Base-by-base conservation (phyloP, 2,329 filamentous ascomycete species). In the Cylindrodendrum hubeiense region DNA sequence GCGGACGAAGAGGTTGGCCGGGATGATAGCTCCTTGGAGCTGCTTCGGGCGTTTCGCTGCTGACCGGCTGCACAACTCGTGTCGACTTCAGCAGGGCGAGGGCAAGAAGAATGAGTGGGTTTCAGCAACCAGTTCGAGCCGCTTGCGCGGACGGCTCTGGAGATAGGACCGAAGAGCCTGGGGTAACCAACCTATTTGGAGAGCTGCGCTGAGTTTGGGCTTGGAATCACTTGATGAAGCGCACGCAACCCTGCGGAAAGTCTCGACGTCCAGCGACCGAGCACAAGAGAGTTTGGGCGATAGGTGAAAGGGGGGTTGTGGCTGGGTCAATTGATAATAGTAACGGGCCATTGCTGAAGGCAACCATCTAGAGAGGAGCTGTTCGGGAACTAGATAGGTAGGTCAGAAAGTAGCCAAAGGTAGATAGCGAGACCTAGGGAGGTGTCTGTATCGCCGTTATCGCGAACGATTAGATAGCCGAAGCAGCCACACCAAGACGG, bases 171-270 rank as follows among this genome's bases (percentile, higher is more conserved):
- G 34, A 30, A 28, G 34, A 26, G 22, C 51, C 30, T 52, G 28
- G 19, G 33, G 30, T 21, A 26, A 26, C 7, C 24, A 28, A 19
- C 17, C 19, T 34, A 52, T 22, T 22, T 5, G n/a, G 33, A 50
- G 26, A 33, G 12, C 24, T 6, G 24, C 26, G 22, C 15, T 49
- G 43, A 33, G 53, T 30, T 58, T 63, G 30, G 53, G 30, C 33
- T 50, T 22, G 46, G 43, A 41, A 43, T 61, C 47, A 22, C 21
- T 34, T 37, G 24, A 55, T 59, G 54, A 30, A 50, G 51, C 44
- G 33, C 49, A 63, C 59, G 41, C 43, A 62, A 60, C 50, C 24
- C 44, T 26, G n/a, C 55, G 67, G 71, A 69, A 71, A 71, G 61
- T 66, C 63, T 73, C 64, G 49, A 72, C 46, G 41, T 43, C 54